Evolutionary conservation across 2,329 filamentous ascomycete species (phyloP).

Genomic region (Penicillium corylophilum): DNA sequence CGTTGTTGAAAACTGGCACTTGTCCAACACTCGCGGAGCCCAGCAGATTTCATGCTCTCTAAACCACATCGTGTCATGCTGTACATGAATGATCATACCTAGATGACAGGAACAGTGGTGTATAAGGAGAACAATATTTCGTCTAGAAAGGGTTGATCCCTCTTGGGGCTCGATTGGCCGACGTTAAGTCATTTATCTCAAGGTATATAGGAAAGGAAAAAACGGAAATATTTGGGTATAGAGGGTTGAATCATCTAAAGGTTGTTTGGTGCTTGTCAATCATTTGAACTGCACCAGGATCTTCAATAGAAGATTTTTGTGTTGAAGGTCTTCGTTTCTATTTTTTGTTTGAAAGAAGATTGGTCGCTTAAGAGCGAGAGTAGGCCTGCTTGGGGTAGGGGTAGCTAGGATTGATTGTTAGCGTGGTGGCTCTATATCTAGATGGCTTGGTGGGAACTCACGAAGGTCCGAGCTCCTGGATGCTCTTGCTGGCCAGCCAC

Average conservation of each 20-base stretch:
- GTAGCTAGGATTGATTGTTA: conserved; percentile 55
- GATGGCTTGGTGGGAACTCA: conserved; percentile 55
- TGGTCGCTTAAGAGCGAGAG: conserved; percentile 37
- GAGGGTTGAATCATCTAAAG: conserved; percentile 43
- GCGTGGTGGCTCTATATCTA: not conserved
- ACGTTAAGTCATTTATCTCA: conserved; percentile 25
- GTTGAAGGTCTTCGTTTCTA: conserved; percentile 25
- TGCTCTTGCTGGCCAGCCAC: conserved; percentile 91
- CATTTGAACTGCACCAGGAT: conserved; percentile 16
- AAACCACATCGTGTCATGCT: not conserved
- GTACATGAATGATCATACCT: not conserved
- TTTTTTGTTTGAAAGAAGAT: conserved; percentile 11
- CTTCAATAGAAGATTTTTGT: conserved; percentile 18
- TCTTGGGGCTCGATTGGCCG: conserved; percentile 10
- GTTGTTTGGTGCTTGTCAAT: conserved; percentile 19
- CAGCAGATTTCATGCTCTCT: not conserved
- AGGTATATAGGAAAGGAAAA: conserved; percentile 7
- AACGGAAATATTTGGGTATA: conserved; percentile 36
- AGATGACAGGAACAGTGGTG: conserved; percentile 6
- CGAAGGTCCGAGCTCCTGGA: conserved; percentile 93
- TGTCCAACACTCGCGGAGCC: not conserved
- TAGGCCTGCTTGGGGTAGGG: conserved; percentile 81
- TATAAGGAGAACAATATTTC: conserved; percentile 1
- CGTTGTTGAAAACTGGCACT: conserved; percentile 36
- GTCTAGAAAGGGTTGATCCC: not conserved